Conservation (phyloP, 768 basidiomycete species). For the Porpolomopsis calyptriformis region DNA sequence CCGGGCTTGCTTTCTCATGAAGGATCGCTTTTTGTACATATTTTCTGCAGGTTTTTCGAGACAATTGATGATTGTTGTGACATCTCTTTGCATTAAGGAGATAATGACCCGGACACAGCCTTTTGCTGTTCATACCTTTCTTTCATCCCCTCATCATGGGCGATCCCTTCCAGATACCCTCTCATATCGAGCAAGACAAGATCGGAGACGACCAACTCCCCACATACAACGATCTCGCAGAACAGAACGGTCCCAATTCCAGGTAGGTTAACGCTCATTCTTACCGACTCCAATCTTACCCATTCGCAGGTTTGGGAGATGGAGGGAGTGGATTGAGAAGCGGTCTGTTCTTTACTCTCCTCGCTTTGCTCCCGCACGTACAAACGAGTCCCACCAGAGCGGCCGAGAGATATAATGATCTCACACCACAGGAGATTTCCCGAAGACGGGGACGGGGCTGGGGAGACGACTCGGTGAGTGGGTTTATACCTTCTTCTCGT, state of each 20-base stretch:
- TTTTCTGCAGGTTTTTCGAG: background rate
- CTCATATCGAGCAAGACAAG: conserved; percentile 36
- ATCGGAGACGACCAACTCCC: conserved; percentile 49
- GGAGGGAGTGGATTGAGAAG: conserved; percentile 86
- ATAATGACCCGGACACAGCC: background rate
- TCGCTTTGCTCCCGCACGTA: background rate
- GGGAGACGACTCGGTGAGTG: conserved; percentile 31
- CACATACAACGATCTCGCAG: conserved; percentile 71
- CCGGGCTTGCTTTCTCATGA: conserved; percentile 41
- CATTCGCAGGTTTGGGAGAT: conserved; percentile 61
- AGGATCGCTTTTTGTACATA: background rate
- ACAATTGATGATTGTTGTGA: background rate
- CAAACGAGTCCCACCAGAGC: conserved; percentile 38
- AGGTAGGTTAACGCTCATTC: conserved; percentile 35
- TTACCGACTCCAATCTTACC: conserved; percentile 7
- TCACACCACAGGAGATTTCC: conserved; percentile 45
- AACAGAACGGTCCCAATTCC: conserved; percentile 72
- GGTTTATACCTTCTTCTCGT: background rate
- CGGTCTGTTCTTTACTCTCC: conserved; percentile 36
- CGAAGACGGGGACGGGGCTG: conserved; percentile 60
- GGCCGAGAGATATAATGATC: conserved; percentile 67
- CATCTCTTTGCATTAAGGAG: no score
- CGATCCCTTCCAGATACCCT: conserved; percentile 10
- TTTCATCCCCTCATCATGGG: conserved; percentile 13
- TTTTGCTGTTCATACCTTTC: background rate